Evolutionary conservation across 495 filamentous ascomycete species (phyloP), one percentile per base, ranked within the genome.

Genomic region (Haplographium delicatum): DNA sequence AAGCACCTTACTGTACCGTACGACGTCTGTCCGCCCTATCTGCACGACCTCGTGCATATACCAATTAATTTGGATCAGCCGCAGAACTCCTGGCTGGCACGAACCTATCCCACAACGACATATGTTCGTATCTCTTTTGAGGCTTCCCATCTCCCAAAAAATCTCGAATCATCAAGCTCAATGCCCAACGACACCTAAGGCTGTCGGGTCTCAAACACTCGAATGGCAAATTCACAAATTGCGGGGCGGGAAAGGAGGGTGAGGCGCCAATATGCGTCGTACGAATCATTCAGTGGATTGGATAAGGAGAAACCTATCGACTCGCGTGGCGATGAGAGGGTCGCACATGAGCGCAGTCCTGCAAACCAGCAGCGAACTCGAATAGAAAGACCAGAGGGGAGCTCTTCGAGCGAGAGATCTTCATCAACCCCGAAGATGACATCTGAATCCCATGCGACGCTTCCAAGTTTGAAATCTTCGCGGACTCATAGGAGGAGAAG

Each of bases 281-380:
- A 50, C 50, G n/a, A n/a, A n/a, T n/a, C n/a, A n/a, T n/a, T 15
- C 28, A 59, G 51, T 35, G 51, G 44, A 61, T 61, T 51, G 51
- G 44, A 54, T 13, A 28, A 30, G 13, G 50, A 52, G 39, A 24
- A 47, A 24, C 30, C 13, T 8, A 13, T 20, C 49, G 30, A 51
- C 50, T 57, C 47, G 46, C 46, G 58, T 57, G 47, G 54, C 45
- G 39, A 44, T 20, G 45, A 50, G 16, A 37, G n/a, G 44, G 40
- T 56, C 49, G 47, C 48, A 50, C 47, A 25, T 9, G 47, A 58
- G 20, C 44, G 28, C 18, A 48, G 53, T 23, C 26, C 30, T 33
- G 46, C 38, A 34, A 51, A 56, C 18, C 19, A 44, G 22, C 54
- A 54, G 10, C 54, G 54, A 44, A 33, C 19, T 13, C 38, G 58